A percentile compares a stretch with the other conserved stretches of the same genome.
Evolutionary conservation across 2,329 filamentous ascomycete genomes (phyloP).

Genomic region (Waltergamsia citrina): DNA sequence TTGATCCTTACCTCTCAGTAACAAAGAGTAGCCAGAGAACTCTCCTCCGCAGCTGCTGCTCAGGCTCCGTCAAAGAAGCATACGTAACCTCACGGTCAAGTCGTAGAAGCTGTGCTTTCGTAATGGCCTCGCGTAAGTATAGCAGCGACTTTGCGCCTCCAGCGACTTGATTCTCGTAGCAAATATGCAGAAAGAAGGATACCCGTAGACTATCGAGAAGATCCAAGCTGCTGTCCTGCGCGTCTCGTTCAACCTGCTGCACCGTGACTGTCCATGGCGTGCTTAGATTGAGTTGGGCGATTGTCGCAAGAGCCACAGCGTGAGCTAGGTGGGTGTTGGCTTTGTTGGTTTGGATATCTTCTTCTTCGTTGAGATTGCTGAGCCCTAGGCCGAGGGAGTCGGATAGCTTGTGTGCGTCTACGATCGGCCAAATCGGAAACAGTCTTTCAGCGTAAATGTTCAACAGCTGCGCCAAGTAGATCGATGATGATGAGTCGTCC

Average conservation of each 20-base stretch:
- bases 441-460: conserved; percentile 38
- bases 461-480: conserved; percentile 13
- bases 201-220: conserved; percentile 32
- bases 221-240: conserved; percentile 15
- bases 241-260: conserved; percentile 15
- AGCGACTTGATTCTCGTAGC: conserved; percentile 36
- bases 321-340: conserved; percentile 32
- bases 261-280: conserved; percentile 15
- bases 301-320: conserved; percentile 35
- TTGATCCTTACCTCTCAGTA: conserved; percentile 33
- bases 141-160: conserved; percentile 36
- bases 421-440: conserved; percentile 42
- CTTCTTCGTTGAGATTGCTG: conserved; percentile 22
- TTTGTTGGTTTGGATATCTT: too few species aligned
- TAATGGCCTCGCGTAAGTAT: conserved; percentile 40
- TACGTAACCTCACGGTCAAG: conserved; percentile 35
- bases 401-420: conserved; percentile 32
- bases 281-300: conserved; percentile 35
- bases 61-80: conserved; percentile 17
- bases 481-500: neutral
- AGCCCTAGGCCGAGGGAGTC: conserved; percentile 21
- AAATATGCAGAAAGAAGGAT: conserved; percentile 42
- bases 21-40: conserved; percentile 39
- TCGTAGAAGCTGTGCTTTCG: conserved; percentile 37
- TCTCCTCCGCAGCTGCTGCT: conserved; percentile 34